These are phyloP conservation scores for Candida coquimbonensis DNA, from an alignment of 805 yeast genomes.

Conservation along the genomic window DNA sequence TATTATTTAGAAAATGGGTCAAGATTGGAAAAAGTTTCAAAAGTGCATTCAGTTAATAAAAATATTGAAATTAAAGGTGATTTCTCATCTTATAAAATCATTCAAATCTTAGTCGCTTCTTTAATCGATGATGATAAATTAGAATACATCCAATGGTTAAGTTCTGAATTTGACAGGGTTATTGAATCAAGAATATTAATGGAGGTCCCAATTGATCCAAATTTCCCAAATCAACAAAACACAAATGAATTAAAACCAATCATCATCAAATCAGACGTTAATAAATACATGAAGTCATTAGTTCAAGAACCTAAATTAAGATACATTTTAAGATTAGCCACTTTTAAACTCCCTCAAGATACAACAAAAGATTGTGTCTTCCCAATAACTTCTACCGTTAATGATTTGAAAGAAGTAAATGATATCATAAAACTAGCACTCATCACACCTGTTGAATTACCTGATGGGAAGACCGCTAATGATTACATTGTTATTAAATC, in stretches of 20 bases:
- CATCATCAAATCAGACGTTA: slow-evolving; percentile 16
- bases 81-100: slow-evolving; percentile 37
- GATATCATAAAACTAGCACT: slow-evolving; percentile 38
- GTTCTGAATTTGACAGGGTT: slow-evolving; percentile 30
- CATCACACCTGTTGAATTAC: slow-evolving; percentile 28
- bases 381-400: slow-evolving; percentile 25
- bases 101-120: slow-evolving; percentile 44
- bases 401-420: slow-evolving; percentile 27
- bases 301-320: slow-evolving; percentile 44
- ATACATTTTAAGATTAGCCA: slow-evolving; percentile 38
- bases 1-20: slow-evolving; percentile 60
- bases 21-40: slow-evolving; percentile 3
- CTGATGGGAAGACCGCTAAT: slow-evolving; percentile 27
- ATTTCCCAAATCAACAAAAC: not conserved
- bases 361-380: slow-evolving; percentile 35
- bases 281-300: slow-evolving; percentile 21
- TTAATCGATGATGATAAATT: slow-evolving; percentile 38
- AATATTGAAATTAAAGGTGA: slow-evolving; percentile 8
- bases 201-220: slow-evolving; percentile 1
- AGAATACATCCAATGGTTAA: slow-evolving; percentile 37
- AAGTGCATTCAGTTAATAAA: not conserved
- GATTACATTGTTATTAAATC: slow-evolving; percentile 26
- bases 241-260: slow-evolving; percentile 5
- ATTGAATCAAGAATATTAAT: slow-evolving; percentile 3
- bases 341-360: slow-evolving; percentile 36